These are phyloP conservation scores for Tricholoma furcatifolium DNA, from an alignment of 768 basidiomycete species.

Conservation along the genomic window DNA sequence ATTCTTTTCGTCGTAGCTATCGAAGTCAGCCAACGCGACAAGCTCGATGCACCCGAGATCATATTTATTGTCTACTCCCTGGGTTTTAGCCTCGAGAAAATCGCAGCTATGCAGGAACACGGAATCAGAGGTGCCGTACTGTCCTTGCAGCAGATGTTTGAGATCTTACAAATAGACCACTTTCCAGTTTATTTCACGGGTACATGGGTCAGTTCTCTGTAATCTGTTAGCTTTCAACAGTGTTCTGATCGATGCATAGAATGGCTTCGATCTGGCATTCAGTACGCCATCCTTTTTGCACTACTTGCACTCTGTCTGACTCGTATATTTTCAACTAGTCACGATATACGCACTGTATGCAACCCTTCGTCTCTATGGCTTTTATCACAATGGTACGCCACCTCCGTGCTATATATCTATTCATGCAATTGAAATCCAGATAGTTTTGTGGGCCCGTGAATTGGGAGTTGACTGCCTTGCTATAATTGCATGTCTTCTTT, in stretches of 20 bases:
- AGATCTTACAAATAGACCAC: background rate
- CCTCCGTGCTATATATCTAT: background rate
- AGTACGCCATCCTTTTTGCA: constrained; percentile 42
- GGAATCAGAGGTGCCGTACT: constrained; percentile 73
- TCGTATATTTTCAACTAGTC: constrained; percentile 40
- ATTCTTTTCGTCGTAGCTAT: constrained; percentile 78
- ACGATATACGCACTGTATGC: constrained; percentile 78
- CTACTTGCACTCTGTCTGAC: too few relatives aligned
- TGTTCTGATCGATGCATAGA: constrained; percentile 40
- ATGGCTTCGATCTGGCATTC: constrained; percentile 92
- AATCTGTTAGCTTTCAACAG: background rate
- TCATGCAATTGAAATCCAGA: background rate
- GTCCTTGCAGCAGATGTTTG: background rate
- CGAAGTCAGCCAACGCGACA: constrained; percentile 62
- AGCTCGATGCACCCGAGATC: constrained; percentile 64
- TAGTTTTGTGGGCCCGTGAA: constrained; percentile 64
- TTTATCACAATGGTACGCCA: constrained; percentile 60
- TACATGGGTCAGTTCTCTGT: constrained; percentile 60
- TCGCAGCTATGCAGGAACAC: constrained; percentile 95
- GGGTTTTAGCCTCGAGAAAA: constrained; percentile 89
- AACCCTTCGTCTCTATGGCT: constrained; percentile 73
- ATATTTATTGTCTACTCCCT: constrained; percentile 77
- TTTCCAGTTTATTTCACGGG: constrained; percentile 76
- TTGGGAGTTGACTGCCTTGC: constrained; percentile 84
- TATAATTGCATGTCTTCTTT: constrained; percentile 86